phyloP scores from a whole-genome alignment of 1,284 basidiomycete genomes.

The Sporisorium iseilematis-ciliati region DNA sequence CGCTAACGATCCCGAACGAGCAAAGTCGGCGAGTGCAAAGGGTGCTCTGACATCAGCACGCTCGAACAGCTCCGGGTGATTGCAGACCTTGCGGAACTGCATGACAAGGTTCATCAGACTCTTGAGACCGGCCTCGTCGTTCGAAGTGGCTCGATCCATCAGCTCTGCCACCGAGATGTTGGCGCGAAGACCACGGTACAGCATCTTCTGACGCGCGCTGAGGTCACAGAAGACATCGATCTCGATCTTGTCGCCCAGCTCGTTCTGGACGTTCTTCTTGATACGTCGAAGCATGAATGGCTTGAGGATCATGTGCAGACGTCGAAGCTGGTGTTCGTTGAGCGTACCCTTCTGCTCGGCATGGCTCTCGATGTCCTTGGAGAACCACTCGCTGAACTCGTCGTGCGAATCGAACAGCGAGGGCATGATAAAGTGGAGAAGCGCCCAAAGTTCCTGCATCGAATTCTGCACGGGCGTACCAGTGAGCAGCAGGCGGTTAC shows the following conservation, averaged over 20 bases:
- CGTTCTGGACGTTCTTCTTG: conserved; percentile 98
- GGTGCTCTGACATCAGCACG: conserved; percentile 95
- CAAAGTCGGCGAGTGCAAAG: conserved; percentile 87
- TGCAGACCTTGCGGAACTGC: conserved; percentile 99
- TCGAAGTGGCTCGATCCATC: conserved; percentile 87
- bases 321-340: conserved; percentile 93
- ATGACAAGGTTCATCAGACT: conserved; percentile 99
- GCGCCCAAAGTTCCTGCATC: conserved; percentile 99
- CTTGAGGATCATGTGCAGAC: conserved; percentile 98
- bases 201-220: conserved; percentile 89
- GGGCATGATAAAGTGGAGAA: conserved; percentile 99
- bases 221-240: conserved; percentile 95
- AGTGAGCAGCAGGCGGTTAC: conserved; percentile 93
- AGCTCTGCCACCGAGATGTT: conserved; percentile 96
- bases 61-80: conserved; percentile 98
- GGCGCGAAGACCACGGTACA: conserved; percentile 89
- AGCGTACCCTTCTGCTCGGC: conserved; percentile 84
- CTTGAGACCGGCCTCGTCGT: conserved; percentile 88
- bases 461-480: conserved; percentile 99
- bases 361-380: conserved; percentile 94
- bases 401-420: conserved; percentile 98
- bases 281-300: conserved; percentile 99
- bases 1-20: conserved; percentile 81
- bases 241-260: conserved; percentile 99
- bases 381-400: conserved; percentile 99